A percentile compares a stretch with the other conserved stretches of the same genome.
phyloP scores from a whole-genome alignment of 306 rosid species.

The Canavalia ensiformis region DNA sequence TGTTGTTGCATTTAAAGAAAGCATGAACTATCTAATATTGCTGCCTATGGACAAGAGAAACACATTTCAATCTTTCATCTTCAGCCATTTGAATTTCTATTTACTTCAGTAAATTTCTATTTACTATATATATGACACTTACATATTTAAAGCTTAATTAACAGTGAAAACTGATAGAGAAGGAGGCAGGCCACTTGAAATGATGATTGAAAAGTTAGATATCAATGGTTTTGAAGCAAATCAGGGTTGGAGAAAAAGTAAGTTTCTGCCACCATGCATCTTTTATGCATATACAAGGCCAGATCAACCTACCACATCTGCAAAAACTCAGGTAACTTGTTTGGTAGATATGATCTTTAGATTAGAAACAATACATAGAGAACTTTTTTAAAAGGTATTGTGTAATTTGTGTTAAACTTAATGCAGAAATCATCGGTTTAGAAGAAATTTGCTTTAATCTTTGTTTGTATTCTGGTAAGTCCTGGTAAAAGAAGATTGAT shows the following conservation, averaged over 20 bases:
- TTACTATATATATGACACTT: background rate
- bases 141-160: slow-evolving; percentile 31
- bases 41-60: too few relatives aligned
- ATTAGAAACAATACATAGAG: background rate
- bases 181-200: slow-evolving; percentile 89
- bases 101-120: slow-evolving; percentile 3
- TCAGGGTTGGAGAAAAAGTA: slow-evolving; percentile 60
- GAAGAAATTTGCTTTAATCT: slow-evolving; percentile 58
- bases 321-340: slow-evolving; percentile 63
- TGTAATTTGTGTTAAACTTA: background rate
- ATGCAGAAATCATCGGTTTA: slow-evolving; percentile 59
- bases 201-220: slow-evolving; percentile 37
- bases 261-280: slow-evolving; percentile 76
- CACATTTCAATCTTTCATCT: too few relatives aligned
- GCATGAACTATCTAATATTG: too few relatives aligned
- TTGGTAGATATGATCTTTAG: slow-evolving; percentile 8
- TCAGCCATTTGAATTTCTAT: too few relatives aligned
- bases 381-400: background rate
- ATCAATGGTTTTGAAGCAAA: slow-evolving; percentile 71
- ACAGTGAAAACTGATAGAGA: slow-evolving; percentile 87
- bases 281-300: slow-evolving; percentile 59
- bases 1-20: too few relatives aligned
- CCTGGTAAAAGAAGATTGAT: slow-evolving; percentile 94
- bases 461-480: slow-evolving; percentile 86
- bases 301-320: slow-evolving; percentile 56